Conservation (phyloP, 2,329 filamentous ascomycete genomes). For the Phyllachora maydis region DNA sequence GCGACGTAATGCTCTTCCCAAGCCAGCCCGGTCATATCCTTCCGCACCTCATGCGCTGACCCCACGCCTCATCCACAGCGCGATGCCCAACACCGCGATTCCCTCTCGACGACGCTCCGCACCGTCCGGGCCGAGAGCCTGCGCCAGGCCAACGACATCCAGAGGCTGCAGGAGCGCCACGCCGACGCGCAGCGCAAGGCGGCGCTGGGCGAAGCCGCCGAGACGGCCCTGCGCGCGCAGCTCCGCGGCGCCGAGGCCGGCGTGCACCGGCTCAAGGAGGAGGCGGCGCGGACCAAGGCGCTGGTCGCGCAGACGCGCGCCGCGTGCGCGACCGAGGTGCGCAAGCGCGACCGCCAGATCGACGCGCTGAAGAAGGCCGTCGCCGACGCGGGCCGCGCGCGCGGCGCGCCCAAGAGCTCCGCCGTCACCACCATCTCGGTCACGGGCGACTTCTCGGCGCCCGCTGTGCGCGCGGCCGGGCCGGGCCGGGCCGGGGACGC, state of each 20-base stretch:
- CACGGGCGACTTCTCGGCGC: constrained; percentile 21
- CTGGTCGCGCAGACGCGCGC: constrained; percentile 67
- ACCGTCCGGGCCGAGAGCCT: constrained; percentile 54
- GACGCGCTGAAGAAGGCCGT: constrained; percentile 78
- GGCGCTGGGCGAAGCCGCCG: constrained; percentile 44
- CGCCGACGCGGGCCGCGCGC: constrained; percentile 43
- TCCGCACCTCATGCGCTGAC: constrained; percentile 1
- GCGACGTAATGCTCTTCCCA: constrained; percentile 45
- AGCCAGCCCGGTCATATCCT: background rate
- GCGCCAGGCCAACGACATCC: constrained; percentile 49
- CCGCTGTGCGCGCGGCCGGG: constrained; percentile 3
- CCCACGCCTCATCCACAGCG: constrained; percentile 28
- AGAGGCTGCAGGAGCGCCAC: constrained; percentile 31
- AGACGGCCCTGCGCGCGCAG: constrained; percentile 47
- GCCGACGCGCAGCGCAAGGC: constrained; percentile 32
- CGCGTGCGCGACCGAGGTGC: constrained; percentile 75
- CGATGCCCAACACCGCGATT: constrained; percentile 76
- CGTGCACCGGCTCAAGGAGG: constrained; percentile 62
- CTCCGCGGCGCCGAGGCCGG: constrained; percentile 55
- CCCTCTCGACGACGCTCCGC: constrained; percentile 58
- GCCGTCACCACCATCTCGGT: constrained; percentile 36
- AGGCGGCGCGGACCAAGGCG: constrained; percentile 58
- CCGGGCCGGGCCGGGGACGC: constrained; percentile 8
- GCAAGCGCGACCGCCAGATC: constrained; percentile 77
- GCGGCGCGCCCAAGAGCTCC: constrained; percentile 31